Base-by-base conservation (phyloP, 805 yeast genomes). In the Kodamaea leandrae region DNA sequence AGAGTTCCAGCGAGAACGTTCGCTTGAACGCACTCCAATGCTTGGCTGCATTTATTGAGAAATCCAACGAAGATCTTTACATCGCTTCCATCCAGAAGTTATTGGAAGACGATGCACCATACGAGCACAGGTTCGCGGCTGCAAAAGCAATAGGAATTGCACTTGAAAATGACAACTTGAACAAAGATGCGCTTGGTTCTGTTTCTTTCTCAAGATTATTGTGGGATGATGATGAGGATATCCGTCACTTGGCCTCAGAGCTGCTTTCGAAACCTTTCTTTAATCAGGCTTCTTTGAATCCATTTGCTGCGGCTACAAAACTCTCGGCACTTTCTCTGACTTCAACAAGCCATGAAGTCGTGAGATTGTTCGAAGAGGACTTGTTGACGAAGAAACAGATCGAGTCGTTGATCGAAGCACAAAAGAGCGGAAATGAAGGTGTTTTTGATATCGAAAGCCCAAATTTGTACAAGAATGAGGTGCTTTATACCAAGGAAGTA, bases 401-500 rank as follows among this genome's bases (percentile, higher is more conserved):
- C 5, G 37, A 26, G 10, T 15, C 17, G n/a, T 26, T 36, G 17
- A 19, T 23, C 10, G 24, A 20, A 9, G 19, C 14, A 3, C 34
- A 28, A 27, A 32, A 7, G 4, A n/a, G n/a, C 6, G 5, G 7
- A 13, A 19, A 15, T 21, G 45, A 36, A 6, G 20, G 69, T 2
- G 56, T 88, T 29, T 88, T 87, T 58, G 78, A 79, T 4, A 61
- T 72, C 5, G 96, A 88, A 54, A 78, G 77, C 50, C 76, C 72
- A 41, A 86, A 87, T 49, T 72, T 83, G 28, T 86, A 80, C 60
- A 68, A 80, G 49, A 78, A 81, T 52, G 72, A 69, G 10, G 55
- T 72, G 6, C 65, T 34, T 3, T 38, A 30, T 9, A 39, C 36
- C 13, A 15, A 4, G 15, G 28, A 43, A 9, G 15, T 45, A 18